Percentiles rank a stretch among this genome's conserved stretches.
Evolutionary conservation across 2,329 filamentous ascomycete genomes (phyloP).

Genomic region (Akanthomyces lecanii): DNA sequence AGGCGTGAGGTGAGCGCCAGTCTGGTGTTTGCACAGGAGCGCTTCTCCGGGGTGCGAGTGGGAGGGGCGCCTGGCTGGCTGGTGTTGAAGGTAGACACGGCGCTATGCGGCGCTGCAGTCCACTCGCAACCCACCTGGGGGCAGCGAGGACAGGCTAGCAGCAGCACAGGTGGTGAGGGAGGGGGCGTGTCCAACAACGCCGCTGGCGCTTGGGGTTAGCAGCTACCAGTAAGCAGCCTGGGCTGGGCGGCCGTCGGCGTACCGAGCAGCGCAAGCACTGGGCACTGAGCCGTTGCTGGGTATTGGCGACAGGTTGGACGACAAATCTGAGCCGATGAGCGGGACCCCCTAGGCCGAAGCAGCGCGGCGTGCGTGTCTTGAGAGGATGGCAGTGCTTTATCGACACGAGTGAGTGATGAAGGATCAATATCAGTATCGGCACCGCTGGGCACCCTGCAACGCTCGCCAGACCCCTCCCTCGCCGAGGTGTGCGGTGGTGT

Average conservation of each 20-base stretch:
- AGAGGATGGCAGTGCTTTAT: not conserved
- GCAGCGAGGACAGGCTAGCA: slow-evolving; percentile 1
- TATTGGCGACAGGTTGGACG: slow-evolving; percentile 10
- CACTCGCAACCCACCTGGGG: slow-evolving; percentile 7
- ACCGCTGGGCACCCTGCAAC: not conserved
- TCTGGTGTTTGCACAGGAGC: not conserved
- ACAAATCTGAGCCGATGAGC: not conserved
- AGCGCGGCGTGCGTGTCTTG: not conserved
- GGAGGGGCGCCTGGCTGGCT: slow-evolving; percentile 12
- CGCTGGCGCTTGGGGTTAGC: slow-evolving; percentile 4
- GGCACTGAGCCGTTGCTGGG: too few relatives aligned
- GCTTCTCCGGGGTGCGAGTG: slow-evolving; percentile 9
- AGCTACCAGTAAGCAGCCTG: not conserved
- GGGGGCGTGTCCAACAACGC: slow-evolving; percentile 5
- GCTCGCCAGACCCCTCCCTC: not conserved
- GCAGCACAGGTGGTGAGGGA: not conserved
- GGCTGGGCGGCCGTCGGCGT: not conserved
- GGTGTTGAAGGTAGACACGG: slow-evolving; percentile 4
- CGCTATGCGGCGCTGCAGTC: slow-evolving; percentile 13
- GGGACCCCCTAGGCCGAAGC: not conserved
- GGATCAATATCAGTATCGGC: not conserved
- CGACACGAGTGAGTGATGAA: not conserved
- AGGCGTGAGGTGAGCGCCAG: not conserved
- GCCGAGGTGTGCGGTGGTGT: not conserved
- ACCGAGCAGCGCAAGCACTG: not conserved